Evolutionary conservation across 352 stramenopile genomes (phyloP).

Genomic region (Globisporangium middletonii): DNA sequence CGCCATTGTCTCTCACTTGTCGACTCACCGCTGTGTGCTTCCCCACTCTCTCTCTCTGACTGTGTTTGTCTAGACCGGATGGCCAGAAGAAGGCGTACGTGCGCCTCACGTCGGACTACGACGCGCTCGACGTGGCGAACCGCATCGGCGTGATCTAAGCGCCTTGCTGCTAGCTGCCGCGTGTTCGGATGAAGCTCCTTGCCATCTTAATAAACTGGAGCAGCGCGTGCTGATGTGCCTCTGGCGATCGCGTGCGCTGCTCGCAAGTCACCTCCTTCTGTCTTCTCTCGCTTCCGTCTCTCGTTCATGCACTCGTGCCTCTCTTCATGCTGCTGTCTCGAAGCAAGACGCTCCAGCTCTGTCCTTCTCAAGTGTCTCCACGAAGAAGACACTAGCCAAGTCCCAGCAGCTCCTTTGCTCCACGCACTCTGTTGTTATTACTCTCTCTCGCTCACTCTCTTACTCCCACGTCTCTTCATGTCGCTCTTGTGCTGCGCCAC

Average conservation of each 20-base stretch:
- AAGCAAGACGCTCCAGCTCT: no score
- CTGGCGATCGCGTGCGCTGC: slow-evolving; percentile 9
- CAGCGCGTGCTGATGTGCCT: slow-evolving; percentile 7
- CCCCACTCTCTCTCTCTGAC: slow-evolving; percentile 12
- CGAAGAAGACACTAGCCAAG: no score
- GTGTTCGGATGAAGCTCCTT: slow-evolving; percentile 44
- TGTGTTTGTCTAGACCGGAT: slow-evolving; percentile 85
- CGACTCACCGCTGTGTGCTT: slow-evolving; percentile 23
- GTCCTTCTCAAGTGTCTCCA: no score
- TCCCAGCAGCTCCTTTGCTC: no score
- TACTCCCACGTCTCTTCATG: background rate
- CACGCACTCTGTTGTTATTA: no score
- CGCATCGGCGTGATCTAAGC: slow-evolving; percentile 99
- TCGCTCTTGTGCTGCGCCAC: background rate
- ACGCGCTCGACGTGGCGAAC: slow-evolving; percentile 99
- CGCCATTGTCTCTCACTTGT: slow-evolving; percentile 4
- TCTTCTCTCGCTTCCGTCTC: background rate
- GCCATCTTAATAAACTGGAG: slow-evolving; percentile 49
- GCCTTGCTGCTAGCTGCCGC: slow-evolving; percentile 18
- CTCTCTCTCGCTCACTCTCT: background rate
- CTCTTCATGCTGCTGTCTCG: no score
- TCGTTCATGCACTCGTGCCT: background rate
- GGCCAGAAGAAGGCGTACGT: slow-evolving; percentile 99
- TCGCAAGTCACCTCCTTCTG: background rate
- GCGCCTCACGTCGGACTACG: slow-evolving; percentile 97